A percentile compares a stretch with the other conserved stretches of the same genome.
These are phyloP conservation scores for Penicilliopsis zonata DNA, from an alignment of 495 filamentous ascomycete genomes.

Conservation along the genomic window DNA sequence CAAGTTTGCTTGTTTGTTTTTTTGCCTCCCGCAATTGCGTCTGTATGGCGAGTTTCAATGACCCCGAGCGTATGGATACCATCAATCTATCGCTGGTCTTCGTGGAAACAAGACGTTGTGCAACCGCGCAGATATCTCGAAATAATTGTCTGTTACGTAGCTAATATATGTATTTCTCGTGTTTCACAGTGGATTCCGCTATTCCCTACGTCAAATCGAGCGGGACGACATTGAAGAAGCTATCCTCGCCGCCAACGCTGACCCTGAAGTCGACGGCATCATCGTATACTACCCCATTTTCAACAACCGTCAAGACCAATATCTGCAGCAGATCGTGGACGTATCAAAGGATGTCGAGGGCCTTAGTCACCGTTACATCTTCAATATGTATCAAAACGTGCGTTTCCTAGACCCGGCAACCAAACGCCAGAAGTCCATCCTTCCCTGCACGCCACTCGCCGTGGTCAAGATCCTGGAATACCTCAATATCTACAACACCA, in stretches of 20 bases:
- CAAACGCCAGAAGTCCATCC: slow-evolving; percentile 74
- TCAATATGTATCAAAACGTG: slow-evolving; percentile 99
- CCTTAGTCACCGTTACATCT: slow-evolving; percentile 83
- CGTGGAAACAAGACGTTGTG: background rate
- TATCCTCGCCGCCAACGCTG: slow-evolving; percentile 70
- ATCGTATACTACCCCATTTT: slow-evolving; percentile 99
- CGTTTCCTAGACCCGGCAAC: slow-evolving; percentile 73
- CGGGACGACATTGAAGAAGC: slow-evolving; percentile 82
- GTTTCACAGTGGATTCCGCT: slow-evolving; percentile 65
- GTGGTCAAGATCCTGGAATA: slow-evolving; percentile 94
- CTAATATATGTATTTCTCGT: slow-evolving; percentile 11
- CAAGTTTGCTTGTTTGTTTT: slow-evolving; percentile 7
- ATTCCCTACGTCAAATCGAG: slow-evolving; percentile 67
- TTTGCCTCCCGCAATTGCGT: slow-evolving; percentile 8
- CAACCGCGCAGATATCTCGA: background rate
- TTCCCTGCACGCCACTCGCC: slow-evolving; percentile 91
- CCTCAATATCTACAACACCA: slow-evolving; percentile 91
- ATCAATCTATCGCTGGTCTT: slow-evolving; percentile 12
- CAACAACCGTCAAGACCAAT: slow-evolving; percentile 74
- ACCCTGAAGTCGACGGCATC: slow-evolving; percentile 72
- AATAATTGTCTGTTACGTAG: slow-evolving; percentile 6
- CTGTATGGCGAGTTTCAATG: too few species aligned
- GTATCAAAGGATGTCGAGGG: slow-evolving; percentile 92
- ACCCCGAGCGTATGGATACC: too few species aligned
- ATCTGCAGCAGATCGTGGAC: slow-evolving; percentile 89